Evolutionary conservation across 1,139 yeast species (phyloP).

Genomic region (Petasospora fabianii): DNA sequence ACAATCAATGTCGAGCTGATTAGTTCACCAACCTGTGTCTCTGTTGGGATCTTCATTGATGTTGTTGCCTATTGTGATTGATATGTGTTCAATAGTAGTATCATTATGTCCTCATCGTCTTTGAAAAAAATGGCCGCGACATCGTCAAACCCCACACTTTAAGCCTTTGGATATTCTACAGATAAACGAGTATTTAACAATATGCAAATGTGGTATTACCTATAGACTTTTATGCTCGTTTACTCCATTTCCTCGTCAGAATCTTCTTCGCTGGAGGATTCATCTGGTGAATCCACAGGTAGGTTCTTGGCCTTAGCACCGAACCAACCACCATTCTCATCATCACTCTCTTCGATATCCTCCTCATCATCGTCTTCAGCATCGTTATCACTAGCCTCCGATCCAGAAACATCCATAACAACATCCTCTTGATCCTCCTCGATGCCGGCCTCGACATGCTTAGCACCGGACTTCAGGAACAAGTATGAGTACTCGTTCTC

Average conservation of each 20-base stretch:
- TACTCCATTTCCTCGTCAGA: constrained; percentile 18
- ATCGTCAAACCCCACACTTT: neutral
- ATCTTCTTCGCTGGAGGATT: constrained; percentile 13
- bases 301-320: constrained; percentile 22
- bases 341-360: constrained; percentile 24
- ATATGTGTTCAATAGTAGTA: too few species aligned
- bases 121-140: neutral
- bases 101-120: neutral
- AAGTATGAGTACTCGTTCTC: constrained; percentile 52
- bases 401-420: constrained; percentile 29
- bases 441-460: constrained; percentile 26
- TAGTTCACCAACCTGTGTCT: constrained; percentile 12
- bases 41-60: neutral
- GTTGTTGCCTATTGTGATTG: neutral
- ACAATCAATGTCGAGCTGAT: constrained; percentile 6
- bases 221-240: too few species aligned
- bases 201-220: too few species aligned
- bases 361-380: constrained; percentile 27
- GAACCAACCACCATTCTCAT: constrained; percentile 28
- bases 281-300: constrained; percentile 11
- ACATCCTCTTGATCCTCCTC: constrained; percentile 25
- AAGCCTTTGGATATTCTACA: neutral
- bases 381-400: constrained; percentile 21
- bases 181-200: neutral
- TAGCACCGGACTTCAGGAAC: constrained; percentile 37